Conservation (phyloP, 164 flowering plant genomes). For the Kingdonia uniflora region DNA sequence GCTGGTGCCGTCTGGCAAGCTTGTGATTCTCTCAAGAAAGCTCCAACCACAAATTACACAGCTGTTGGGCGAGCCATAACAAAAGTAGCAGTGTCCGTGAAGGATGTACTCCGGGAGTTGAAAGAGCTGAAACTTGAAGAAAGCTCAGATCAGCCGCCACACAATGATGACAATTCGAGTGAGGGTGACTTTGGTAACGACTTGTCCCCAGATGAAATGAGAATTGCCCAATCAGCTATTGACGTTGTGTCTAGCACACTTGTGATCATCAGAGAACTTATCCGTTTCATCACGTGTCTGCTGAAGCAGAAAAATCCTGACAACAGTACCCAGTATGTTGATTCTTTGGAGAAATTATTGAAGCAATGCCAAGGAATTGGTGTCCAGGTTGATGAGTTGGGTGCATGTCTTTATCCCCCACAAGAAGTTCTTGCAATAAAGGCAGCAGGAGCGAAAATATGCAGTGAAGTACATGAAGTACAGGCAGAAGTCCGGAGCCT, state of each 20-base stretch:
- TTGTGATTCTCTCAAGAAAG: slow-evolving; percentile 66
- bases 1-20: slow-evolving; percentile 83
- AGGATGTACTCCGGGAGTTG: slow-evolving; percentile 91
- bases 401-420: slow-evolving; percentile 87
- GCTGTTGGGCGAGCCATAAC: slow-evolving; percentile 87
- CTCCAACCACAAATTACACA: slow-evolving; percentile 57
- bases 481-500: slow-evolving; percentile 27
- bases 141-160: slow-evolving; percentile 12
- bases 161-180: slow-evolving; percentile 24
- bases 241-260: slow-evolving; percentile 47
- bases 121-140: slow-evolving; percentile 62
- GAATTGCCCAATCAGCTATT: slow-evolving; percentile 40
- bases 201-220: slow-evolving; percentile 75
- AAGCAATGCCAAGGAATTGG: slow-evolving; percentile 53
- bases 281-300: slow-evolving; percentile 57
- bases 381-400: slow-evolving; percentile 71
- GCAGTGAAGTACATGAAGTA: slow-evolving; percentile 19
- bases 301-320: slow-evolving; percentile 31
- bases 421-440: slow-evolving; percentile 54
- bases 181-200: slow-evolving; percentile 62
- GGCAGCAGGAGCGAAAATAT: slow-evolving; percentile 35
- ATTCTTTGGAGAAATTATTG: slow-evolving; percentile 54
- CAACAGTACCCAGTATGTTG: slow-evolving; percentile 23
- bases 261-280: slow-evolving; percentile 54
- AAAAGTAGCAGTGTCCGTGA: slow-evolving; percentile 70